Percentiles rank a stretch among this genome's conserved stretches.
phyloP scores from a whole-genome alignment of 163 green algal species.

The Chlamydomonas reinhardtii region DNA sequence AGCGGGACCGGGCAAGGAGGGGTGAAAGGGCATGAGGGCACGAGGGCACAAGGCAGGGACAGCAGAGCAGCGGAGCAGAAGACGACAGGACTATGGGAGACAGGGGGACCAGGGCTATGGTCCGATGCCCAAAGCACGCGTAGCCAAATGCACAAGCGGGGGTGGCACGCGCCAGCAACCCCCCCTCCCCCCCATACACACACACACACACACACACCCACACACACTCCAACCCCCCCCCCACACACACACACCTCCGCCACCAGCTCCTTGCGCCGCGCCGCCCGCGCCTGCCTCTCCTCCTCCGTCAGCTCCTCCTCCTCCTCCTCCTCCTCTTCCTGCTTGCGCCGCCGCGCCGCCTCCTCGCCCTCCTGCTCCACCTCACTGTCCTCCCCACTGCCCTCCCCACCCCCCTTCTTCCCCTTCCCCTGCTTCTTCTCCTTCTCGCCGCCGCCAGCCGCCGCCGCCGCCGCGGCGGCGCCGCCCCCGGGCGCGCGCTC shows the following conservation, averaged over 20 bases:
- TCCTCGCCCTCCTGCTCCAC: conserved; percentile 19
- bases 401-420: background rate
- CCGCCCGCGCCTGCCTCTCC: background rate
- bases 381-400: background rate
- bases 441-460: background rate
- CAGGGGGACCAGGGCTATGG: too few species aligned
- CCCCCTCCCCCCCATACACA: background rate
- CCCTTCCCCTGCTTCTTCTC: background rate
- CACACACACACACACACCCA: background rate
- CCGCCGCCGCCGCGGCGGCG: background rate
- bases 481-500: conserved; percentile 3
- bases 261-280: conserved; percentile 17
- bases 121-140: too few species aligned
- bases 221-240: background rate
- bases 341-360: conserved; percentile 8
- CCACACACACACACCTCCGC: background rate
- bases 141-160: too few species aligned
- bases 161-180: too few species aligned
- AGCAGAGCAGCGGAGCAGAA: too few species aligned
- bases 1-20: too few species aligned
- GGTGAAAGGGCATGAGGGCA: too few species aligned
- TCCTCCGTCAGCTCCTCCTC: background rate
- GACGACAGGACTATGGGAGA: too few species aligned
- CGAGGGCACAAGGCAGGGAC: too few species aligned
- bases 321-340: conserved; percentile 20